A percentile compares a stretch with the other conserved stretches of the same genome.
These are phyloP conservation scores for Kodamaea alishanica DNA, from an alignment of 1,139 yeast genomes.

Conservation along the genomic window DNA sequence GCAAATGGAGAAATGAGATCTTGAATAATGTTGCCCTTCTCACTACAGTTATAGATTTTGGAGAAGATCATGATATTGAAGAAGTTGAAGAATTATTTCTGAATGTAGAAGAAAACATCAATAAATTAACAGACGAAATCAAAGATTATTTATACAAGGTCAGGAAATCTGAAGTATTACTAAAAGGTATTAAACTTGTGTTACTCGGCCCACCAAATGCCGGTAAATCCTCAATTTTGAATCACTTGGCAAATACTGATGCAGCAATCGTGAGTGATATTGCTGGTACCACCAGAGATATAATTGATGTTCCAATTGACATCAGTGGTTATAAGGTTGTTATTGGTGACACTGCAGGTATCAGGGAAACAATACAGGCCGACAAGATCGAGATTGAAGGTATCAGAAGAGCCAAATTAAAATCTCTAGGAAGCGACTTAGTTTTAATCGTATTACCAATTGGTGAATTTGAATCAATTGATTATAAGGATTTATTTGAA, in stretches of 20 bases:
- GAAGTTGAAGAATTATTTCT: constrained; percentile 50
- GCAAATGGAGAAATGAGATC: constrained; percentile 63
- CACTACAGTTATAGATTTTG: constrained; percentile 90
- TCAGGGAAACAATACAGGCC: constrained; percentile 47
- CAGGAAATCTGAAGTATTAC: constrained; percentile 58
- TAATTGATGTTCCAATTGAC: constrained; percentile 77
- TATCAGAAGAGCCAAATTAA: constrained; percentile 65
- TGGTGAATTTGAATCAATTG: constrained; percentile 15
- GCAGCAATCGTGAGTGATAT: constrained; percentile 88
- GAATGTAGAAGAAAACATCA: constrained; percentile 45
- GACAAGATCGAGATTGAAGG: constrained; percentile 80
- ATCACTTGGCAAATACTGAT: constrained; percentile 68
- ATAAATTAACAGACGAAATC: constrained; percentile 42
- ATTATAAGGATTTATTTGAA: constrained; percentile 24
- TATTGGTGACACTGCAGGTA: constrained; percentile 92
- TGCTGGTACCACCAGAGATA: constrained; percentile 94
- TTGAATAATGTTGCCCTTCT: constrained; percentile 67
- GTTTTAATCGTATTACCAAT: constrained; percentile 51
- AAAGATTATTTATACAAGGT: constrained; percentile 47
- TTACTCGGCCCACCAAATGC: constrained; percentile 94
- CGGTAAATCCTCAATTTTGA: constrained; percentile 86
- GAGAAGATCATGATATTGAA: constrained; percentile 87
- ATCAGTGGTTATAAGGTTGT: constrained; percentile 81
- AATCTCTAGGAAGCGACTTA: constrained; percentile 58
- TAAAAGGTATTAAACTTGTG: constrained; percentile 70